Conservation (phyloP, 1,139 yeast species). For the Taphrina sp. region DNA sequence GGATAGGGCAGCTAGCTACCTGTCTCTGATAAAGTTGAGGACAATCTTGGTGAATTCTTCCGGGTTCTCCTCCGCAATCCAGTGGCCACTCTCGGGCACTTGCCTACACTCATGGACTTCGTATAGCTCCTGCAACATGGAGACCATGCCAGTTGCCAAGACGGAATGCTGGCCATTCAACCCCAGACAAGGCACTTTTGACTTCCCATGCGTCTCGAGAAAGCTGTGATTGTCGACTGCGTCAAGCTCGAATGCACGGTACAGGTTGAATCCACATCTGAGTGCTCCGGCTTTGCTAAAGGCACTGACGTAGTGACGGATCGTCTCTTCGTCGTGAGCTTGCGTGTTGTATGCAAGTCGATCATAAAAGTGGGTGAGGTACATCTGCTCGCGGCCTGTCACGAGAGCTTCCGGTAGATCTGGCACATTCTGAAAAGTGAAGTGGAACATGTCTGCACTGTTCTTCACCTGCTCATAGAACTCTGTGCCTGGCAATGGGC, state of each 20-base stretch:
- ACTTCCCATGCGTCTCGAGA: no score
- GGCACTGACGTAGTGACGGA: neutral
- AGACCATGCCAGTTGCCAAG: no score
- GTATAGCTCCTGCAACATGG: no score
- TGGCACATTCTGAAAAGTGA: neutral
- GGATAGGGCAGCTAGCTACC: no score
- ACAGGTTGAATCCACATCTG: slow-evolving; percentile 5
- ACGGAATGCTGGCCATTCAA: no score
- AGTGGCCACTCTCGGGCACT: no score
- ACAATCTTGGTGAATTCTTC: no score
- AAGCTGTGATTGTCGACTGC: neutral
- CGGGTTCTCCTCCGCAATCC: no score
- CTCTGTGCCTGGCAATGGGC: neutral
- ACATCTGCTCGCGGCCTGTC: neutral
- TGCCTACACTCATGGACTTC: no score
- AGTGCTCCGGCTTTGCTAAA: neutral
- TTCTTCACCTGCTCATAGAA: neutral
- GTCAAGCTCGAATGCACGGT: neutral
- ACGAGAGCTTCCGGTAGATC: neutral
- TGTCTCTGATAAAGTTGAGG: no score
- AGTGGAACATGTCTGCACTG: neutral
- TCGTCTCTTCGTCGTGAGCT: neutral
- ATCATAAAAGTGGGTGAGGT: slow-evolving; percentile 1
- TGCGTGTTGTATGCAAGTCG: neutral
- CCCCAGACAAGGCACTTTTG: no score